Percentiles rank a stretch among this genome's conserved stretches.
These are phyloP conservation scores for Candida dubliniensis DNA, from an alignment of 1,139 yeast species.

Conservation along the genomic window DNA sequence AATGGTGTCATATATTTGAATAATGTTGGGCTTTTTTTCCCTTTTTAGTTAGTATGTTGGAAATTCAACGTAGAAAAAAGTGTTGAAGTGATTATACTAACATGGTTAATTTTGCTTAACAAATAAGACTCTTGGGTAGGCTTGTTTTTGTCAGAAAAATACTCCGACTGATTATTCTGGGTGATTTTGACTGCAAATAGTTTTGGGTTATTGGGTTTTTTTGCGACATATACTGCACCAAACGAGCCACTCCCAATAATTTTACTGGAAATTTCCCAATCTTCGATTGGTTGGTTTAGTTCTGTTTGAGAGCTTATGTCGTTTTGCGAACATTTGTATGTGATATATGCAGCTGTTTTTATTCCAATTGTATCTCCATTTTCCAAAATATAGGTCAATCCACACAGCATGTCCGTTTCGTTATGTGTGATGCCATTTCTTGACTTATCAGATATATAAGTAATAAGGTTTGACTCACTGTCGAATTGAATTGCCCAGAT, in stretches of 20 bases:
- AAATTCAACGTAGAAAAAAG: slow-evolving; percentile 6
- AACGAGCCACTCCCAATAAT: slow-evolving; percentile 61
- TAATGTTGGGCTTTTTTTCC: slow-evolving; percentile 39
- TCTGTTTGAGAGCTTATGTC: background rate
- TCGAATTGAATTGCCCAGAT: slow-evolving; percentile 56
- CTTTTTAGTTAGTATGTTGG: slow-evolving; percentile 15
- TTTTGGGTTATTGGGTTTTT: slow-evolving; percentile 15
- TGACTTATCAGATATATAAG: slow-evolving; percentile 56
- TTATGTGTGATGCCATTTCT: slow-evolving; percentile 55
- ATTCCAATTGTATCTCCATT: slow-evolving; percentile 46
- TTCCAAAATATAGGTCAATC: slow-evolving; percentile 36
- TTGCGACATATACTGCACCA: slow-evolving; percentile 48
- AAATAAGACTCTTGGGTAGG: slow-evolving; percentile 38
- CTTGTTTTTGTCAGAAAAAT: slow-evolving; percentile 22
- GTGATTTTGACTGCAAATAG: slow-evolving; percentile 56
- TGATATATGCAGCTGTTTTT: slow-evolving; percentile 27
- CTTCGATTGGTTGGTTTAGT: slow-evolving; percentile 10
- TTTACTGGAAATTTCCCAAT: slow-evolving; percentile 45
- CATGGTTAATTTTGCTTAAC: slow-evolving; percentile 37
- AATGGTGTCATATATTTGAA: slow-evolving; percentile 42
- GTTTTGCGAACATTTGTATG: slow-evolving; percentile 14
- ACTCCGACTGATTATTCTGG: slow-evolving; percentile 17
- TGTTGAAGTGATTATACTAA: slow-evolving; percentile 28
- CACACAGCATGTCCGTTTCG: slow-evolving; percentile 29
- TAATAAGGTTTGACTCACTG: slow-evolving; percentile 42